Conservation (phyloP, 2,329 filamentous ascomycete genomes). For the Fusarium tuaranense region DNA sequence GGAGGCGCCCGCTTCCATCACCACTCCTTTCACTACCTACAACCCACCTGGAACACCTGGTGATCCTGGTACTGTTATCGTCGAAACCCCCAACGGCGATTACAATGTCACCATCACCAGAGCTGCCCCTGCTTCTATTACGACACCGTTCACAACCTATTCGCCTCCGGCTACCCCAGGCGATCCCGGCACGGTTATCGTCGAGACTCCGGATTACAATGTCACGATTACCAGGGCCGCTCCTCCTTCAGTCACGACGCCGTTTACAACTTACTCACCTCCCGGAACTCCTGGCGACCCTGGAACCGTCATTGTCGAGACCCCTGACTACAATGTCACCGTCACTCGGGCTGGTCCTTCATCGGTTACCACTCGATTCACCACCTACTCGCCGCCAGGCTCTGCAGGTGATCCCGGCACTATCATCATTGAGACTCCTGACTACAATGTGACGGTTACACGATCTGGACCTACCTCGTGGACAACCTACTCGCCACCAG, state of each 20-base stretch:
- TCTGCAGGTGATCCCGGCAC: constrained; percentile 28
- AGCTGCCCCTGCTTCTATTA: constrained; percentile 22
- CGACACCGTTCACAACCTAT: constrained; percentile 27
- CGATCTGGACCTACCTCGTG: background rate
- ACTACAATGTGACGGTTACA: constrained; percentile 2
- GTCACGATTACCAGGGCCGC: constrained; percentile 5
- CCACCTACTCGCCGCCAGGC: constrained; percentile 12
- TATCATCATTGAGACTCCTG: constrained; percentile 25
- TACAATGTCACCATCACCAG: constrained; percentile 25
- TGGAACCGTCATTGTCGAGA: constrained; percentile 10
- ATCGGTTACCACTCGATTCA: background rate
- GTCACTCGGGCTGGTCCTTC: constrained; percentile 1
- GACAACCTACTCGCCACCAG: background rate
- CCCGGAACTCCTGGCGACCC: background rate
- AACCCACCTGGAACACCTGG: constrained; percentile 18
- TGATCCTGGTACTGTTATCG: constrained; percentile 22
- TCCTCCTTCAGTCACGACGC: background rate
- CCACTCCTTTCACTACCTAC: constrained; percentile 21
- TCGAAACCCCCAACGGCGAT: constrained; percentile 25
- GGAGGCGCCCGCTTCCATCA: constrained; percentile 17
- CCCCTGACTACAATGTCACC: constrained; percentile 20
- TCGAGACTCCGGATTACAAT: constrained; percentile 11
- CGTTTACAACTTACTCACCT: constrained; percentile 2
- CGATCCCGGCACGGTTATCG: constrained; percentile 27
- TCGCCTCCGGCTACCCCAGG: constrained; percentile 7